Evolutionary conservation across 2,329 filamentous ascomycete genomes (phyloP).

Genomic region (Alternaria solani): DNA sequence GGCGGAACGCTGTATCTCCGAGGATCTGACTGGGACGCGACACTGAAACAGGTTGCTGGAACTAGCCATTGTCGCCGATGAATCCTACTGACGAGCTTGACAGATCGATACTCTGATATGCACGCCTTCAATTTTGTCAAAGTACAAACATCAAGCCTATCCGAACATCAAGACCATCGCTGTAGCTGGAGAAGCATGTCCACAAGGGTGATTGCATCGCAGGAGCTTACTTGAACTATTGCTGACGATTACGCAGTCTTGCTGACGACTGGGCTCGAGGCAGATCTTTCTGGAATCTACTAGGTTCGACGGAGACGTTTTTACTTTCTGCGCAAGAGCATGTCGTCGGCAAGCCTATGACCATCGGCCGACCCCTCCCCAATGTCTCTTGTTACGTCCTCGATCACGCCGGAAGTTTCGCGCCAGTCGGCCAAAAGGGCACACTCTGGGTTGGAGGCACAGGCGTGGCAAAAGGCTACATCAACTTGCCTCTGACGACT

Average conservation of each 20-base stretch:
- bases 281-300: conserved; percentile 59
- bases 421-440: conserved; percentile 59
- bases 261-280: conserved; percentile 64
- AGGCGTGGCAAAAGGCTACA: conserved; percentile 65
- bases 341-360: conserved; percentile 55
- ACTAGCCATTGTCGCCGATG: not conserved
- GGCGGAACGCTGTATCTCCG: conserved; percentile 65
- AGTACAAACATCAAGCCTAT: conserved; percentile 58
- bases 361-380: conserved; percentile 64
- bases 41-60: conserved; percentile 55
- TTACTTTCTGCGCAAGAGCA: conserved; percentile 66
- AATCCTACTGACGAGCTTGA: conserved; percentile 10
- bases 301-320: conserved; percentile 67
- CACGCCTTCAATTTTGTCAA: conserved; percentile 64
- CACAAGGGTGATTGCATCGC: conserved; percentile 50
- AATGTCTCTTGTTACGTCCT: conserved; percentile 66
- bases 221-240: not conserved
- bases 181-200: conserved; percentile 64
- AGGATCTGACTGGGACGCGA: conserved; percentile 59
- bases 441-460: conserved; percentile 66
- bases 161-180: conserved; percentile 63
- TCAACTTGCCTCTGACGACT: conserved; percentile 63
- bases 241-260: conserved; percentile 45
- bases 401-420: conserved; percentile 57
- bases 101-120: conserved; percentile 64